Conservation (phyloP, 257 asterid genomes). For the Lycium barbarum region DNA sequence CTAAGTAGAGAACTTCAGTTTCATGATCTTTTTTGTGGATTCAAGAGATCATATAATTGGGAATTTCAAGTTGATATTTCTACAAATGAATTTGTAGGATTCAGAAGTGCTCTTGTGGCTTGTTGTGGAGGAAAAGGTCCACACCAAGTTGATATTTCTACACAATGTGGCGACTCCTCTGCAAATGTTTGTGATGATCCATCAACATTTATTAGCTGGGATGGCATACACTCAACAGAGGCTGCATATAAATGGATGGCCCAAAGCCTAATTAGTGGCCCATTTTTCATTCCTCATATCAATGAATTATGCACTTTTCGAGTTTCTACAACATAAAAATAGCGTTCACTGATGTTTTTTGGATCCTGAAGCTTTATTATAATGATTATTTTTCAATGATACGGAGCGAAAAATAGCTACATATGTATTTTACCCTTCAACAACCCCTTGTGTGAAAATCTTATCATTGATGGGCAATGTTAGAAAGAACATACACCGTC, state of each 20-base stretch:
- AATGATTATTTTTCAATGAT: too few relatives aligned
- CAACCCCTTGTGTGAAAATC: too few relatives aligned
- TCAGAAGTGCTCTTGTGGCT: constrained; percentile 43
- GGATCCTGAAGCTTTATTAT: not conserved
- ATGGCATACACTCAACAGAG: constrained; percentile 59
- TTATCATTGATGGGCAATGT: too few relatives aligned
- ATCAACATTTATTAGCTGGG: constrained; percentile 49
- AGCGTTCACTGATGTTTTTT: not conserved
- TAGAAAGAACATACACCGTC: too few relatives aligned
- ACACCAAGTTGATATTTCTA: constrained; percentile 39
- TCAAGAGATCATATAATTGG: too few relatives aligned
- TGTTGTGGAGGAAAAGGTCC: constrained; percentile 62
- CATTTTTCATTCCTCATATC: constrained; percentile 46
- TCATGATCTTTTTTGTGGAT: too few relatives aligned
- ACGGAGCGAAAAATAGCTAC: too few relatives aligned
- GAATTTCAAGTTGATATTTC: too few relatives aligned
- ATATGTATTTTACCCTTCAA: too few relatives aligned
- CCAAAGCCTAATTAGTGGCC: constrained; percentile 44
- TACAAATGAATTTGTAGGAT: constrained; percentile 42
- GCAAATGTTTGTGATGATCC: constrained; percentile 48
- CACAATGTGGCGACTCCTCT: constrained; percentile 37
- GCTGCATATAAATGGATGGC: constrained; percentile 44
- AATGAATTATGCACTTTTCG: constrained; percentile 2
- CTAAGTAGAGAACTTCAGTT: too few relatives aligned
- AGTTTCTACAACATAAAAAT: not conserved